These are phyloP conservation scores for Penicillium janthinellum DNA, from an alignment of 2,329 filamentous ascomycete genomes.

Conservation along the genomic window DNA sequence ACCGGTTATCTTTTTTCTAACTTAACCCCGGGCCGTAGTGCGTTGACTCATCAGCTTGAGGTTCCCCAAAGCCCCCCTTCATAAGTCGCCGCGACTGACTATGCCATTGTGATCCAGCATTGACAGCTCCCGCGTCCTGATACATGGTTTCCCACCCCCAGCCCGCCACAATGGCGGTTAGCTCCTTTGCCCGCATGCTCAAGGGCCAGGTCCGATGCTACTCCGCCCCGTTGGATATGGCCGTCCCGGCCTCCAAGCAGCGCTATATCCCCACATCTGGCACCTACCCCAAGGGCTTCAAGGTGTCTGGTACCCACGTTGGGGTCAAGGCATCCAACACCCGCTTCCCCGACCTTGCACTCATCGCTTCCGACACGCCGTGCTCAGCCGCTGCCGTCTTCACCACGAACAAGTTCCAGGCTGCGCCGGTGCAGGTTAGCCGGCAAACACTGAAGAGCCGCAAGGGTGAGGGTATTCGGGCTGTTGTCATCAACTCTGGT, in stretches of 20 bases:
- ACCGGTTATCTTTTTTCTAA: conserved; percentile 23
- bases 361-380: conserved; percentile 82
- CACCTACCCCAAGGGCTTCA: conserved; percentile 87
- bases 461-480: conserved; percentile 68
- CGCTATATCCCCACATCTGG: conserved; percentile 87
- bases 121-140: neutral
- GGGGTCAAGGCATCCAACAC: conserved; percentile 94
- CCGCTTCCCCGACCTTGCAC: conserved; percentile 83
- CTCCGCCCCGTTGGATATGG: conserved; percentile 49
- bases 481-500: conserved; percentile 90
- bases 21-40: neutral
- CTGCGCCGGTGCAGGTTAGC: conserved; percentile 88
- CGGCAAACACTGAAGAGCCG: conserved; percentile 68
- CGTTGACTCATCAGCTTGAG: conserved; percentile 17
- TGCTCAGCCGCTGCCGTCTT: conserved; percentile 91
- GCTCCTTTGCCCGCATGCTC: conserved; percentile 37
- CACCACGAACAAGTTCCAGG: conserved; percentile 98
- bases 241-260: conserved; percentile 76
- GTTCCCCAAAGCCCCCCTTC: conserved; percentile 3
- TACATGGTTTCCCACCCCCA: conserved; percentile 32
- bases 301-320: conserved; percentile 81
- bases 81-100: conserved; percentile 2
- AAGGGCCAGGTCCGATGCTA: conserved; percentile 47
- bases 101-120: conserved; percentile 6
- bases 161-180: conserved; percentile 36